Evolutionary conservation across 345 rosid genomes (phyloP), one percentile per base, ranked within the genome.

Genomic region (Theobroma cacao): DNA sequence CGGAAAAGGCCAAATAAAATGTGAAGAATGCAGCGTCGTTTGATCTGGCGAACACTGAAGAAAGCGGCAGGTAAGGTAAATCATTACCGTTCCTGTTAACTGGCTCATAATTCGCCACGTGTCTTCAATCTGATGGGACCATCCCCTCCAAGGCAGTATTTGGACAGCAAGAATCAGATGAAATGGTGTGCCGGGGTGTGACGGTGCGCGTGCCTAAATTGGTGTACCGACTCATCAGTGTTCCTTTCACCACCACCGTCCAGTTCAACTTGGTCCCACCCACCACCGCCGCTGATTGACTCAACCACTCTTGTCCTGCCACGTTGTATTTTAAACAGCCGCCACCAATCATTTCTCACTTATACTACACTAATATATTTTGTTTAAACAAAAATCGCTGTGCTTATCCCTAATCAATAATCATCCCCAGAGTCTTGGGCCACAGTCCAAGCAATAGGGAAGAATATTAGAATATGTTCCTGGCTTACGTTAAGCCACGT

Each of bases 171-270:
- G 11, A 71, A n/a, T 33, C 45, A 71, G 45, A 11, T 18, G 45
- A 20, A 50, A 50, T 71, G 60, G 28, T 71, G 43, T 20, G 63
- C 6, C 1, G 41, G 75, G 10, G 17, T 75, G 61, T 75, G 67
- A 33, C 24, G n/a, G 24, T 4, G 12, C 31, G 38, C 36, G 64
- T 77, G 60, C 41, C 65, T 38, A 55, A 69, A 48, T 41, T 17
- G 28, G n/a, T 70, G 36, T 15, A 40, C 85, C 82, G 79, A 52
- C 85, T 77, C 79, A 68, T 58, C n/a, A 36, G 28, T 4, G 70
- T 11, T 60, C n/a, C 48, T 7, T 33, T 48, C 50, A 45, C 48
- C 75, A 8, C 12, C 79, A 83, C 86, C 88, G 86, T n/a, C 88
- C 86, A 80, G 41, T 45, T 52, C 47, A n/a, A 65, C 43, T 55